phyloP scores from a whole-genome alignment of 2,329 filamentous ascomycete species.

The Penicillium hordei region DNA sequence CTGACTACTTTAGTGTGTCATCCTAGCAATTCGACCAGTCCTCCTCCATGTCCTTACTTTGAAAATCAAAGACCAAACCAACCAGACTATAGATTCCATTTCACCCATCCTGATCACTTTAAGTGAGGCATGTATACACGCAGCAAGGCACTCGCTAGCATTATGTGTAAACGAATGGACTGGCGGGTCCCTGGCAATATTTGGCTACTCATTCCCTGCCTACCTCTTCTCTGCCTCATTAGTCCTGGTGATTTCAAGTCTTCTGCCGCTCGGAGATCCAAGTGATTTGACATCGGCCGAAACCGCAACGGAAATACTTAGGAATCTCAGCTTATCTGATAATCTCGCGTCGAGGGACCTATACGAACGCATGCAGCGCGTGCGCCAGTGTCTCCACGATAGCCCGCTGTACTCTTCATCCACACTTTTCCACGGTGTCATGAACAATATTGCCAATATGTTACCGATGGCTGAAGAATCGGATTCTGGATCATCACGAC shows the following conservation, averaged over 20 bases:
- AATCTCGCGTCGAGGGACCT: conserved; percentile 14
- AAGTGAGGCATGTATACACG: conserved; percentile 33
- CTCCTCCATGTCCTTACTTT: conserved; percentile 32
- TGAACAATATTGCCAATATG: neutral
- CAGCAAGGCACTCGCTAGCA: conserved; percentile 31
- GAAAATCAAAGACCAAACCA: conserved; percentile 4
- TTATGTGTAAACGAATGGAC: conserved; percentile 35
- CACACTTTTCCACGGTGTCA: neutral
- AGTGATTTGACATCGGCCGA: conserved; percentile 24
- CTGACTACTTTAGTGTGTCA: conserved; percentile 31
- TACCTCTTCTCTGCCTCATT: conserved; percentile 35
- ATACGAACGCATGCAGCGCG: conserved; percentile 13
- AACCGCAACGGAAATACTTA: conserved; percentile 26
- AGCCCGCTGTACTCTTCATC: neutral
- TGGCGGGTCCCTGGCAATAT: conserved; percentile 30
- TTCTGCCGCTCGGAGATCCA: conserved; percentile 19
- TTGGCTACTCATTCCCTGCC: conserved; percentile 35
- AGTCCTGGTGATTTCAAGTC: conserved; percentile 29
- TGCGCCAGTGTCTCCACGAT: conserved; percentile 6
- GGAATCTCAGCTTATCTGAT: conserved; percentile 11
- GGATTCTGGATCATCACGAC: neutral
- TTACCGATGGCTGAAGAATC: neutral
- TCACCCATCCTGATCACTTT: conserved; percentile 27
- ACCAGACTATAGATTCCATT: conserved; percentile 11
- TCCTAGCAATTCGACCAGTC: conserved; percentile 36